phyloP scores from a whole-genome alignment of 163 green algal genomes.

The Coccomyxa subellipsoidea region DNA sequence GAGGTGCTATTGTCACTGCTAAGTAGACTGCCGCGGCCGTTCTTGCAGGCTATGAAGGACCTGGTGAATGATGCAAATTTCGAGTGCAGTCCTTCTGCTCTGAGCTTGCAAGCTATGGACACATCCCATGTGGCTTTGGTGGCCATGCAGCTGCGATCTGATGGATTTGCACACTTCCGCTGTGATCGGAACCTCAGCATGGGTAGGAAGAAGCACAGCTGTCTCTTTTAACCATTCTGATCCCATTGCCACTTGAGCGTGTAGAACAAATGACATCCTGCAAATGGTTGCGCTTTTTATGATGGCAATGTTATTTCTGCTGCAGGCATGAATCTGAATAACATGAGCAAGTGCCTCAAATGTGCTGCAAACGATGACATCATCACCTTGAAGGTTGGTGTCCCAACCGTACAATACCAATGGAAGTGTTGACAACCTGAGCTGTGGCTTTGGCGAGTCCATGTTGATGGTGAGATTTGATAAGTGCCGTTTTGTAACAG shows the following conservation, averaged over 20 bases:
- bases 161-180: slow-evolving; percentile 96
- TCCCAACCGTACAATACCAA: not conserved
- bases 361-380: slow-evolving; percentile 89
- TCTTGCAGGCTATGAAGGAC: slow-evolving; percentile 84
- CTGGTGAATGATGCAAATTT: slow-evolving; percentile 98
- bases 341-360: slow-evolving; percentile 96
- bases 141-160: slow-evolving; percentile 70
- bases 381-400: slow-evolving; percentile 86
- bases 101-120: slow-evolving; percentile 97
- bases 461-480: too few species aligned
- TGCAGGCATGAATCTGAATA: slow-evolving; percentile 80
- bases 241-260: too few species aligned
- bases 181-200: slow-evolving; percentile 89
- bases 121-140: slow-evolving; percentile 93
- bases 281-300: too few species aligned
- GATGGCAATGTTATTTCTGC: not conserved
- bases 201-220: too few species aligned
- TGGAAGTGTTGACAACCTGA: too few species aligned
- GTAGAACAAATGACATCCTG: too few species aligned
- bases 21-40: too few species aligned
- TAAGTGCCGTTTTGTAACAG: too few species aligned
- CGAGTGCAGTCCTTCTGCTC: slow-evolving; percentile 79
- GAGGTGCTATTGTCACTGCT: too few species aligned
- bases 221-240: too few species aligned
- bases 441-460: too few species aligned